These are phyloP conservation scores for Neltuma alba DNA, from an alignment of 306 rosid species.

Conservation along the genomic window DNA sequence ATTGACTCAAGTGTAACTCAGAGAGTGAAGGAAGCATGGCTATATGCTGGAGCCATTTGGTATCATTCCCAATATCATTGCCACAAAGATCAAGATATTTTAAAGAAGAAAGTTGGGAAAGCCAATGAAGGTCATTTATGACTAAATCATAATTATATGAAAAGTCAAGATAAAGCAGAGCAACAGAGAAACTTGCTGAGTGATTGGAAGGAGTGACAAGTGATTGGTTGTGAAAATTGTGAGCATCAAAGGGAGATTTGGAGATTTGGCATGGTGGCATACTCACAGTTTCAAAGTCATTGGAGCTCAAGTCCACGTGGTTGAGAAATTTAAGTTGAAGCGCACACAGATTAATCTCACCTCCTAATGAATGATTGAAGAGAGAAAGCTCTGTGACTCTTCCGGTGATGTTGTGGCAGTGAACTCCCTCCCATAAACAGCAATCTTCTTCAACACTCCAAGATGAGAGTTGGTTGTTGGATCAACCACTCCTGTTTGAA, in stretches of 20 bases:
- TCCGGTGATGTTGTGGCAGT: background rate
- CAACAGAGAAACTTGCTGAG: background rate
- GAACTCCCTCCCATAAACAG: slow-evolving; percentile 2
- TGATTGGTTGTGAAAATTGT: background rate
- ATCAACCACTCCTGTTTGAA: background rate
- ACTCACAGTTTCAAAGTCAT: background rate
- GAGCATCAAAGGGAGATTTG: background rate
- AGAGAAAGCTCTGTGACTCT: background rate
- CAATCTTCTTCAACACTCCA: background rate
- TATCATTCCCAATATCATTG: background rate
- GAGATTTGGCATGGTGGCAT: background rate
- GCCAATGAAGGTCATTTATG: background rate
- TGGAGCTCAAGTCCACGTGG: background rate
- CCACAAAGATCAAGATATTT: background rate
- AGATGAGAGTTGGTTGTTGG: background rate
- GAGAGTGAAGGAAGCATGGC: background rate
- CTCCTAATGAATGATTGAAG: accelerated
- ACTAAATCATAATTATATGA: background rate
- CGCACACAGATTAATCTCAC: background rate
- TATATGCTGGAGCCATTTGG: slow-evolving; percentile 15
- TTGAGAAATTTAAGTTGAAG: slow-evolving; percentile 18
- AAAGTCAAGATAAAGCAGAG: background rate
- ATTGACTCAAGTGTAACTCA: background rate
- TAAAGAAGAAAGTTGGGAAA: background rate
- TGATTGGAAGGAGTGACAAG: background rate